Evolutionary conservation across 2,329 filamentous ascomycete genomes (phyloP).

Genomic region (Colletotrichum simmondsii): DNA sequence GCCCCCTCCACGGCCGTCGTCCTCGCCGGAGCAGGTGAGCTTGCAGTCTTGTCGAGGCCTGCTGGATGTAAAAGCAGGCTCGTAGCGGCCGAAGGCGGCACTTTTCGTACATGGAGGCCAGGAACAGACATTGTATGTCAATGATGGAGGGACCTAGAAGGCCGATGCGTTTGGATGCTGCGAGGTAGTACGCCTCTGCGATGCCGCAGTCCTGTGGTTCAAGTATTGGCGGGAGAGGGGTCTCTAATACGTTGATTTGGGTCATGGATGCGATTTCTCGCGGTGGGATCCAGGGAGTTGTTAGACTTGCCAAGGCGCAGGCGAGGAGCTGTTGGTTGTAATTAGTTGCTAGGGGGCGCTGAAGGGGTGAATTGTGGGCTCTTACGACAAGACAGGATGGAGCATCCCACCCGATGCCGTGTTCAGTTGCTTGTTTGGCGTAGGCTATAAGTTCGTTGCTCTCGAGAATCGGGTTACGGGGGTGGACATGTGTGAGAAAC

Average conservation of each 20-base stretch:
- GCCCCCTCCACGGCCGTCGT: not conserved
- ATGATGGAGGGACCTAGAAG: slow-evolving; percentile 35
- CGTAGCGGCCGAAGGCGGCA: slow-evolving; percentile 36
- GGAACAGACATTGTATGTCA: slow-evolving; percentile 41
- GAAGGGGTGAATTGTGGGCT: not conserved
- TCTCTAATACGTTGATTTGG: not conserved
- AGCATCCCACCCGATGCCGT: slow-evolving; percentile 37
- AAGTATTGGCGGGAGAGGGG: not conserved
- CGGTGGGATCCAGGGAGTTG: slow-evolving; percentile 10
- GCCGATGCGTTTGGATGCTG: slow-evolving; percentile 38
- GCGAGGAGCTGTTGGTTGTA: slow-evolving; percentile 7
- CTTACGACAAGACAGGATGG: slow-evolving; percentile 38
- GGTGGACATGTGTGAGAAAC: slow-evolving; percentile 37
- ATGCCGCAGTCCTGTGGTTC: slow-evolving; percentile 7
- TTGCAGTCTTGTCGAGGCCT: slow-evolving; percentile 33
- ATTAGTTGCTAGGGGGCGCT: not conserved
- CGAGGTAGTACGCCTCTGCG: slow-evolving; percentile 38
- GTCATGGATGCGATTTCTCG: not conserved
- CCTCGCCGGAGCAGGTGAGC: slow-evolving; percentile 16
- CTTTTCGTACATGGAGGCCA: slow-evolving; percentile 38
- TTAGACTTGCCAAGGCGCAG: slow-evolving; percentile 19
- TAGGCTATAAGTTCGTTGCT: slow-evolving; percentile 34
- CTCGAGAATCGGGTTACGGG: slow-evolving; percentile 40
- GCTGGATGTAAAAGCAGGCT: slow-evolving; percentile 38
- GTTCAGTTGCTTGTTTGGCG: slow-evolving; percentile 14